Conservation (phyloP, 148 eudicot species). For the Diospyros kaki region DNA sequence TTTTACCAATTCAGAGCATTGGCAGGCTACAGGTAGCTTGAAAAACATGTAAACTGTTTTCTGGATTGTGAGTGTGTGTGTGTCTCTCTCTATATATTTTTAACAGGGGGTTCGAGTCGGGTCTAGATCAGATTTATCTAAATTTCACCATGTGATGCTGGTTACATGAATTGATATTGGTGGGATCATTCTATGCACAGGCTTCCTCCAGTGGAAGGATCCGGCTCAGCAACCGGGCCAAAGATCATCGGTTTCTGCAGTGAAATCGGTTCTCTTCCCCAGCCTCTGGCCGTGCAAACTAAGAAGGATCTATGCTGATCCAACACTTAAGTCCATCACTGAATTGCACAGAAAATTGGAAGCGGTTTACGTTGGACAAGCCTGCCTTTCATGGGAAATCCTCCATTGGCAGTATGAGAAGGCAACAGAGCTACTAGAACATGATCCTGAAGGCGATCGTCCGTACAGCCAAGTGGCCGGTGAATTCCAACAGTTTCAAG, state of each 20-base stretch:
- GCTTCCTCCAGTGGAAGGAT: constrained; percentile 66
- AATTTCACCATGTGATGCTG: too few species aligned
- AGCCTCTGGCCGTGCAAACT: constrained; percentile 52
- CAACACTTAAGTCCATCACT: constrained; percentile 39
- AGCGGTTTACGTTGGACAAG: constrained; percentile 67
- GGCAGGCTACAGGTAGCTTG: too few species aligned
- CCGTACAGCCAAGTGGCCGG: constrained; percentile 59
- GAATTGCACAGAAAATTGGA: constrained; percentile 68
- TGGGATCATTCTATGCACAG: constrained; percentile 22
- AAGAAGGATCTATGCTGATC: constrained; percentile 54
- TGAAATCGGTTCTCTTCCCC: constrained; percentile 41
- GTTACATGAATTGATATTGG: too few species aligned
- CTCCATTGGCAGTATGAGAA: constrained; percentile 68
- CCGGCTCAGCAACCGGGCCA: constrained; percentile 38
- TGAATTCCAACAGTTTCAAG: constrained; percentile 82
- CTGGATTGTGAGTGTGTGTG: too few species aligned
- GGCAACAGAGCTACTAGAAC: constrained; percentile 41
- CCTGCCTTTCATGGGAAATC: constrained; percentile 90
- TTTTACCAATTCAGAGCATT: neutral
- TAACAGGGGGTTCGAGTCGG: too few species aligned
- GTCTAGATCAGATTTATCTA: too few species aligned
- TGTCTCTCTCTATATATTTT: too few species aligned
- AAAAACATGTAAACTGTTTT: too few species aligned
- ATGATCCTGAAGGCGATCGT: constrained; percentile 41
- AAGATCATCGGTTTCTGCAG: constrained; percentile 38